A percentile compares a stretch with the other conserved stretches of the same genome.
These are phyloP conservation scores for Exophiala lecanii-corni DNA, from an alignment of 2,329 filamentous ascomycete genomes.

Conservation along the genomic window DNA sequence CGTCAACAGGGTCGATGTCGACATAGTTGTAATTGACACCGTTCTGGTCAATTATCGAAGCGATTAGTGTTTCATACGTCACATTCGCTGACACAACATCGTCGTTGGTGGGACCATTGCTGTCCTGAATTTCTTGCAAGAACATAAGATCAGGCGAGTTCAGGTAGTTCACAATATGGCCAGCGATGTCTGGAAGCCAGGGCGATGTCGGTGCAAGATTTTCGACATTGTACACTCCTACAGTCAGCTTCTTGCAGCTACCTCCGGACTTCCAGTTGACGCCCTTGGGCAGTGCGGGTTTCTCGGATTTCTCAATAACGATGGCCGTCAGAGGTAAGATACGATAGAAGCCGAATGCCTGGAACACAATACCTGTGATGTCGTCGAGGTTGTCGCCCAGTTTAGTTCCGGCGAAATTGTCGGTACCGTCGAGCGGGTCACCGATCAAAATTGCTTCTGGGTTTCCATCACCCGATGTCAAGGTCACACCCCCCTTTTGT, in stretches of 20 bases:
- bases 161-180: constrained; percentile 62
- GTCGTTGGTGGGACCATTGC: constrained; percentile 58
- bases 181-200: constrained; percentile 55
- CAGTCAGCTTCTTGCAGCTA: constrained; percentile 57
- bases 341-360: constrained; percentile 65
- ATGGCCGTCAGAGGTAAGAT: constrained; percentile 61
- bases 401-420: constrained; percentile 55
- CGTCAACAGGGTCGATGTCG: constrained; percentile 56
- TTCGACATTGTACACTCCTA: constrained; percentile 67
- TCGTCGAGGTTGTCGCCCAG: constrained; percentile 62
- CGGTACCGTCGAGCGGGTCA: constrained; percentile 59
- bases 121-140: constrained; percentile 67
- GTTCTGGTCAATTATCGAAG: constrained; percentile 39
- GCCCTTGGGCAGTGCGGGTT: constrained; percentile 37
- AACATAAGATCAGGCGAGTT: constrained; percentile 62
- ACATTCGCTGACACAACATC: constrained; percentile 53
- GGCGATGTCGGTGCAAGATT: constrained; percentile 57
- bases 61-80: constrained; percentile 54
- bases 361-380: constrained; percentile 63
- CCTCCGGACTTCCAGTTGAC: constrained; percentile 52
- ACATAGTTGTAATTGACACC: constrained; percentile 54
- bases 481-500: constrained; percentile 62
- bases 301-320: constrained; percentile 42
- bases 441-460: constrained; percentile 66
- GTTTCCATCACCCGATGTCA: constrained; percentile 60